These are phyloP conservation scores for Sporothrix protearum DNA, from an alignment of 2,329 filamentous ascomycete genomes.

Conservation along the genomic window DNA sequence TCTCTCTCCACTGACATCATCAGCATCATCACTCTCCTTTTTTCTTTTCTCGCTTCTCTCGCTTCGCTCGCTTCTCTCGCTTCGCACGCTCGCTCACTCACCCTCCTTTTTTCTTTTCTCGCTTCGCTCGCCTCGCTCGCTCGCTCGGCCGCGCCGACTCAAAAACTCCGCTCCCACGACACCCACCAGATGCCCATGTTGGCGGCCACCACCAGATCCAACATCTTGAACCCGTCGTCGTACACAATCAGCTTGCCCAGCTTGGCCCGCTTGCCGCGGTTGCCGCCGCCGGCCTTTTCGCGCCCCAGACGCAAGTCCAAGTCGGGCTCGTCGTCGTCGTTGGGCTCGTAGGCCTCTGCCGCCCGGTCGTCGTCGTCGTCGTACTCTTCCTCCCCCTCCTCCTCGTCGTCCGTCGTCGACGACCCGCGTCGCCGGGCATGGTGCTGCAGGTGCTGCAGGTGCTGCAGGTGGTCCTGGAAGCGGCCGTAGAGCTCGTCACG, in stretches of 20 bases:
- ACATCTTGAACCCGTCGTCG: slow-evolving; percentile 89
- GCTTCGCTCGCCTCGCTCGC: background rate
- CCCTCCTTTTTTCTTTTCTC: too few relatives aligned
- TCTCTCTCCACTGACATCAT: too few relatives aligned
- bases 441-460: slow-evolving; percentile 27
- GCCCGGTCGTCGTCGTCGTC: slow-evolving; percentile 43
- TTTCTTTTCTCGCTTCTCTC: too few relatives aligned
- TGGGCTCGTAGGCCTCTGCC: too few relatives aligned
- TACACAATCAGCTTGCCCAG: slow-evolving; percentile 88
- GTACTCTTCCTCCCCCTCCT: background rate
- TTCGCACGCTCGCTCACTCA: too few relatives aligned
- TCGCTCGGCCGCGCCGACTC: background rate
- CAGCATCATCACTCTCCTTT: too few relatives aligned
- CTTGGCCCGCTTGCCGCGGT: slow-evolving; percentile 82
- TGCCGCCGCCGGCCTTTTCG: slow-evolving; percentile 82
- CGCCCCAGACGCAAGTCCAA: slow-evolving; percentile 67
- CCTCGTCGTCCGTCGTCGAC: slow-evolving; percentile 38
- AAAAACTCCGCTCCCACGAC: slow-evolving; percentile 58
- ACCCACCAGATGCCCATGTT: slow-evolving; percentile 95
- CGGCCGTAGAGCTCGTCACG: slow-evolving; percentile 42
- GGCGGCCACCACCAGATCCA: slow-evolving; percentile 85
- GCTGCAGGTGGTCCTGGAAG: slow-evolving; percentile 32
- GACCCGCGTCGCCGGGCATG: slow-evolving; percentile 32
- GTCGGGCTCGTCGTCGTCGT: slow-evolving; percentile 39
- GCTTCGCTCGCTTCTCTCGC: too few relatives aligned